Percentiles rank a stretch among this genome's conserved stretches.
These are phyloP conservation scores for Trichosanthes truncata DNA, from an alignment of 306 rosid species.

Conservation along the genomic window DNA sequence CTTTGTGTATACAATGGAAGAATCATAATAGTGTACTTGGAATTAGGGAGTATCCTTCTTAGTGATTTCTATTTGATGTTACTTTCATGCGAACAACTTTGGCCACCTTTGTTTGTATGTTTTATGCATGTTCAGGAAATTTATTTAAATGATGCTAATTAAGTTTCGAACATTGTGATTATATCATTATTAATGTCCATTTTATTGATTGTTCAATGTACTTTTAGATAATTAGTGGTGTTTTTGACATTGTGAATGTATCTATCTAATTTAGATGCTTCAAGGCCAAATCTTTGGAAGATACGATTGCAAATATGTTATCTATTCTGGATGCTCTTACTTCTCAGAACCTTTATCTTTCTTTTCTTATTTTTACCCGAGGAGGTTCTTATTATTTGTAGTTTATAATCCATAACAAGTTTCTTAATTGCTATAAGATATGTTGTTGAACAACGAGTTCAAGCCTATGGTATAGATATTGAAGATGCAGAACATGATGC, in stretches of 20 bases:
- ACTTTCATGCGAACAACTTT: background rate
- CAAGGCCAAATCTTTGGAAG: too few species aligned
- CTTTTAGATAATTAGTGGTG: background rate
- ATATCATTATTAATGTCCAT: background rate
- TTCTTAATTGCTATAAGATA: too few species aligned
- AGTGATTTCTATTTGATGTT: background rate
- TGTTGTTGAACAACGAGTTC: too few species aligned
- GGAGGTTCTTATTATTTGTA: too few species aligned
- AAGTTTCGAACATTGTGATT: background rate
- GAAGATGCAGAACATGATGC: too few species aligned
- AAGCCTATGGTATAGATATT: too few species aligned
- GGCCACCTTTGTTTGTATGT: background rate
- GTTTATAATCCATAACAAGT: too few species aligned
- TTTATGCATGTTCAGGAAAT: background rate
- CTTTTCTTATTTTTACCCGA: too few species aligned
- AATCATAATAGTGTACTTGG: constrained; percentile 95
- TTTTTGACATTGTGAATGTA: background rate
- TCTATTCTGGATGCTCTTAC: too few species aligned
- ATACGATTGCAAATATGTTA: too few species aligned
- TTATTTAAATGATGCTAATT: background rate
- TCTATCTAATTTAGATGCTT: too few species aligned
- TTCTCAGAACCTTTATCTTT: too few species aligned
- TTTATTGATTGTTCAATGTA: background rate
- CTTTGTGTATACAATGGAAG: constrained; percentile 76
- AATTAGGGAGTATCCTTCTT: constrained; percentile 78